phyloP scores from a whole-genome alignment of 495 filamentous ascomycete species.

The Tuber melanosporum region DNA sequence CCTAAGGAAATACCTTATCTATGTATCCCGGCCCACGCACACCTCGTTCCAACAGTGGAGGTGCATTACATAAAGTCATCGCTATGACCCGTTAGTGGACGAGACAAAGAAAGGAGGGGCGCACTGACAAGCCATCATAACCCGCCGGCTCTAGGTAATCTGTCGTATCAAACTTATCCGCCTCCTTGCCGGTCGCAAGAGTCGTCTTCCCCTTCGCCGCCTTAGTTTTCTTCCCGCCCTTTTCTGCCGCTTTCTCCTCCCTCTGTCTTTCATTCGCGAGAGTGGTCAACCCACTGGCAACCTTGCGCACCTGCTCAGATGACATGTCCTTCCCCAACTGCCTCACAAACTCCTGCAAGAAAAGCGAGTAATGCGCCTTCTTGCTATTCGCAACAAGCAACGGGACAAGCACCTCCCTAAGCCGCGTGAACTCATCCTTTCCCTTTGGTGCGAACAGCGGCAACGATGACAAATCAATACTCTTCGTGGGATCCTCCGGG shows the following conservation, averaged over 20 bases:
- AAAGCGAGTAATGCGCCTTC: conserved; percentile 82
- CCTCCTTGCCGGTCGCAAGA: conserved; percentile 61
- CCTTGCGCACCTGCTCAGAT: conserved; percentile 90
- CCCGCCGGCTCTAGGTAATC: conserved; percentile 58
- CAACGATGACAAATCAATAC: conserved; percentile 70
- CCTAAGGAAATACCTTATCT: background rate
- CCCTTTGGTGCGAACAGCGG: conserved; percentile 82
- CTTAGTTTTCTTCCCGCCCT: conserved; percentile 93
- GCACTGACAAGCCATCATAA: conserved; percentile 65
- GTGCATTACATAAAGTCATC: conserved; percentile 61
- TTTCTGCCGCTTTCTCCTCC: conserved; percentile 92
- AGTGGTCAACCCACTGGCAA: conserved; percentile 73
- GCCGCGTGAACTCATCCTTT: conserved; percentile 70
- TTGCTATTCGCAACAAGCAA: conserved; percentile 66
- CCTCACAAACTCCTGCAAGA: conserved; percentile 85
- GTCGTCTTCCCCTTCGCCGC: conserved; percentile 87
- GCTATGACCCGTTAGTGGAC: conserved; percentile 41
- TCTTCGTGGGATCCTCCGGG: conserved; percentile 62
- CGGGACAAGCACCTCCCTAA: conserved; percentile 69
- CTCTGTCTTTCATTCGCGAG: conserved; percentile 97
- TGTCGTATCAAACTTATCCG: conserved; percentile 58
- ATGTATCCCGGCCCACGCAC: background rate
- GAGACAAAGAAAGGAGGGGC: conserved; percentile 45
- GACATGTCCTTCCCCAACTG: conserved; percentile 79
- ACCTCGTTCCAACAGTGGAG: background rate